Evolutionary conservation across 2,329 filamentous ascomycete genomes (phyloP), one percentile per base, ranked within the genome.

Genomic region (Penicillium griseofulvum): DNA sequence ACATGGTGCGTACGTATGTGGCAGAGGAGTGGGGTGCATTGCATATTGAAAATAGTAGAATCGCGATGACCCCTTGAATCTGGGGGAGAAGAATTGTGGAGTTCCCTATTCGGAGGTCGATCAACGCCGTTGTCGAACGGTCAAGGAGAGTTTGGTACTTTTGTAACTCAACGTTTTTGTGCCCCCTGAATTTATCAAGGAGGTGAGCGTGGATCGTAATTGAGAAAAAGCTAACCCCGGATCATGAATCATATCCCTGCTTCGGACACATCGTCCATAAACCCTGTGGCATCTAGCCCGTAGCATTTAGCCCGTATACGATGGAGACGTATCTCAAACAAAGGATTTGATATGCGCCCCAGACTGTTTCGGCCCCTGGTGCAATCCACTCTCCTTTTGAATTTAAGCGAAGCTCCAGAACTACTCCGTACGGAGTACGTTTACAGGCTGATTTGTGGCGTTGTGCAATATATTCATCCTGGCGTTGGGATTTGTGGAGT

Each of bases 51-150:
- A 54, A 57, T 57, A 54, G 52, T 53, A 28, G 17, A 47, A 24
- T 37, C 28, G 19, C 33, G 34, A 50, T 44, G 11, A 38, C 57
- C 59, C 59, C 59, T 61, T 61, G 57, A 60, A 60, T 61, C 57
- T 36, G 57, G 59, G 58, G 59, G 44, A 54, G 43, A 48, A 49
- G 22, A 44, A 55, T 52, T 47, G 55, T 54, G 52, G 52, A 54
- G 47, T 33, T 50, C 29, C 38, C 19, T 42, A 53, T 54, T 45
- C 12, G 22, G 17, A 45, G 5, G 37, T 52, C 49, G 53, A 55
- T 55, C 49, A 36, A 44, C 46, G 52, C 31, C 31, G 31, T 34
- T 34, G 31, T 19, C 10, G 33, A 38, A 37, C 41, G 29, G 26
- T 17, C 17, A 19, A 31, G 29, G 14, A n/a, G 19, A 36, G 19